Evolutionary conservation across 805 yeast genomes (phyloP).

Genomic region (Wickerhamiella australiensis): DNA sequence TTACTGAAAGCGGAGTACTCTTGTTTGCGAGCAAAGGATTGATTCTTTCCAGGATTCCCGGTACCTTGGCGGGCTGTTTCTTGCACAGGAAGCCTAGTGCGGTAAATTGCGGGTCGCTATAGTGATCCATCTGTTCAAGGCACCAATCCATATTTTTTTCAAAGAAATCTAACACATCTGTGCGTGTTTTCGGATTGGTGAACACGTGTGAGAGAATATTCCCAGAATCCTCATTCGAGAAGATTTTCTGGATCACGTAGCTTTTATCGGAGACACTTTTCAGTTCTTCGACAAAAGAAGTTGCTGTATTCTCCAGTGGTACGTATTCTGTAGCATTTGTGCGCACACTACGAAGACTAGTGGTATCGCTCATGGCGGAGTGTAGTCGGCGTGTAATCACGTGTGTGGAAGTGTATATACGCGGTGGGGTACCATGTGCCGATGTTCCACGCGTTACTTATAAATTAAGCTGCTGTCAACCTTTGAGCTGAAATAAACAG

Average conservation of each 20-base stretch:
- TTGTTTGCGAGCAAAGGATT: conserved; percentile 1
- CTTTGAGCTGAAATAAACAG: no score
- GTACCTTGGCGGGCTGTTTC: conserved; percentile 13
- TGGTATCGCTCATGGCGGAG: conserved; percentile 9
- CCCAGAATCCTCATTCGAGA: conserved; percentile 11
- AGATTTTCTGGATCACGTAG: conserved; percentile 3
- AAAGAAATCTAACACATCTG: conserved; percentile 13
- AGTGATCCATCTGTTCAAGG: conserved; percentile 11
- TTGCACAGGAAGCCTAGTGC: conserved; percentile 20
- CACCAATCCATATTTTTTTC: conserved; percentile 11
- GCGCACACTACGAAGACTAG: conserved; percentile 9
- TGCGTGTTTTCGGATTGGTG: conserved; percentile 16
- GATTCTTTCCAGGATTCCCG: conserved; percentile 12
- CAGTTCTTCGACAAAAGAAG: conserved; percentile 5
- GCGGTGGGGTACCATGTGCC: no score
- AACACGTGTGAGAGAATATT: conserved; percentile 18
- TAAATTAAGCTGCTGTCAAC: no score
- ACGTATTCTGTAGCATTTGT: conserved; percentile 7
- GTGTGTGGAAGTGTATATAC: background rate
- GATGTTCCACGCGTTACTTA: no score
- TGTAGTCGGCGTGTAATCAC: background rate
- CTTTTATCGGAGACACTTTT: conserved; percentile 1
- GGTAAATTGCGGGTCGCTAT: conserved; percentile 18
- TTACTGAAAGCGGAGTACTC: conserved; percentile 11
- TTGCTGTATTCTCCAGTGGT: conserved; percentile 7